These are phyloP conservation scores for Pseudozyma flocculosa DNA, from an alignment of 1,284 basidiomycete species.

Conservation along the genomic window DNA sequence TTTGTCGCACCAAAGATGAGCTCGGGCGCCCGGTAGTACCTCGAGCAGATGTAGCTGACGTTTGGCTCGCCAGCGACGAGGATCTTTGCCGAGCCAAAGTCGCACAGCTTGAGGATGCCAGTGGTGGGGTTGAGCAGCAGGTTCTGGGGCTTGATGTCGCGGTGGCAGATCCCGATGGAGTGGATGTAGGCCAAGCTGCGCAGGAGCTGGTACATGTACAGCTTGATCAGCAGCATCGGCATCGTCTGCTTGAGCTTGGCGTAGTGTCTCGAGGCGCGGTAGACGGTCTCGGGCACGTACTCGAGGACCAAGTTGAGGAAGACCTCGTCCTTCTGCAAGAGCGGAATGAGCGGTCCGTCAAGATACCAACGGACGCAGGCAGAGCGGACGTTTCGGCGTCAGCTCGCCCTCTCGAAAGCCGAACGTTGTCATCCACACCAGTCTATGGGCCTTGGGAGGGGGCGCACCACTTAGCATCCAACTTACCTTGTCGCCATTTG, in stretches of 20 bases:
- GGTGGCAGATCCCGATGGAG: constrained; percentile 82
- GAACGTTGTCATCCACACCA: too few relatives aligned
- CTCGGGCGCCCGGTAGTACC: constrained; percentile 98
- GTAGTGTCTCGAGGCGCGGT: constrained; percentile 96
- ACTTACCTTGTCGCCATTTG: constrained; percentile 92
- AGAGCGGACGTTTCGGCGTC: too few relatives aligned
- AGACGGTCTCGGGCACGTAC: constrained; percentile 99
- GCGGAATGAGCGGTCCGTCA: not conserved
- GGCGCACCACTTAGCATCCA: too few relatives aligned
- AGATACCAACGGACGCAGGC: not conserved
- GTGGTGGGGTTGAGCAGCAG: constrained; percentile 93
- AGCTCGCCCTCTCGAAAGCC: too few relatives aligned
- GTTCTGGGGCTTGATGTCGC: constrained; percentile 99
- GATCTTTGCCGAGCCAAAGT: constrained; percentile 99
- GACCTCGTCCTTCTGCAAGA: constrained; percentile 89
- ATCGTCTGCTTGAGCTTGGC: constrained; percentile 99
- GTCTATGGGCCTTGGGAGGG: too few relatives aligned
- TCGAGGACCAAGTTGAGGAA: constrained; percentile 99
- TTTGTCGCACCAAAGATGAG: constrained; percentile 99
- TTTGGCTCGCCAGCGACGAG: constrained; percentile 96
- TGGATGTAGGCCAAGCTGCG: constrained; percentile 97
- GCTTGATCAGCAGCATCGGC: constrained; percentile 98
- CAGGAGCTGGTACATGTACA: constrained; percentile 96
- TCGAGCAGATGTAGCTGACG: constrained; percentile 98
- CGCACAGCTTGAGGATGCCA: constrained; percentile 94